Conservation (phyloP, 805 yeast species). For the Wickerhamiella vanderwaltii region DNA sequence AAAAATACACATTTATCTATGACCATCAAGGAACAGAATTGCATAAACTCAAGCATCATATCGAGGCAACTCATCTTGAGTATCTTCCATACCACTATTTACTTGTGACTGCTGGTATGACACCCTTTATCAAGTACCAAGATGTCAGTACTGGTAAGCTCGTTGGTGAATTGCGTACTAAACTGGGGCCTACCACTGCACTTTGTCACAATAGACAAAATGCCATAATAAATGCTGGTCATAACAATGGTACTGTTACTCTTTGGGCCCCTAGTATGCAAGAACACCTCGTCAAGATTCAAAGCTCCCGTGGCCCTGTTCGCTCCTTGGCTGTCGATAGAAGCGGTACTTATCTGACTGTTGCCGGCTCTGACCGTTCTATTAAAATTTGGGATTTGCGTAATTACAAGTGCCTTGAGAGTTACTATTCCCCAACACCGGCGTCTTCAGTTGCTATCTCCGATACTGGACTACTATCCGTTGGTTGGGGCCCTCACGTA, state of each 20-base stretch:
- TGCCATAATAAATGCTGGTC: slow-evolving; percentile 89
- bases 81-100: slow-evolving; percentile 88
- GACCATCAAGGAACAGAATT: slow-evolving; percentile 85
- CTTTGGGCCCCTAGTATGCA: slow-evolving; percentile 88
- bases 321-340: slow-evolving; percentile 77
- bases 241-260: slow-evolving; percentile 81
- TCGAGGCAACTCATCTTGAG: slow-evolving; percentile 71
- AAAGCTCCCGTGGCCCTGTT: slow-evolving; percentile 76
- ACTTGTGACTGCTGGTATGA: slow-evolving; percentile 75
- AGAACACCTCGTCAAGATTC: slow-evolving; percentile 71
- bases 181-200: slow-evolving; percentile 78
- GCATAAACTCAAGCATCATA: slow-evolving; percentile 81
- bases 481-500: slow-evolving; percentile 94
- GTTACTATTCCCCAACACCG: slow-evolving; percentile 72
- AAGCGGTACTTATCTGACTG: slow-evolving; percentile 89
- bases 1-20: slow-evolving; percentile 83
- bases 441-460: slow-evolving; percentile 70
- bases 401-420: slow-evolving; percentile 60
- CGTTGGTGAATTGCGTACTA: slow-evolving; percentile 74
- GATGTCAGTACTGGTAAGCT: slow-evolving; percentile 88
- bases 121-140: slow-evolving; percentile 82
- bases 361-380: slow-evolving; percentile 74
- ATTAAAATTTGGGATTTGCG: slow-evolving; percentile 91
- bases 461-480: slow-evolving; percentile 74
- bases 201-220: slow-evolving; percentile 92